Conservation (phyloP, 2,329 filamentous ascomycete species). For the Xylaria sp. region DNA sequence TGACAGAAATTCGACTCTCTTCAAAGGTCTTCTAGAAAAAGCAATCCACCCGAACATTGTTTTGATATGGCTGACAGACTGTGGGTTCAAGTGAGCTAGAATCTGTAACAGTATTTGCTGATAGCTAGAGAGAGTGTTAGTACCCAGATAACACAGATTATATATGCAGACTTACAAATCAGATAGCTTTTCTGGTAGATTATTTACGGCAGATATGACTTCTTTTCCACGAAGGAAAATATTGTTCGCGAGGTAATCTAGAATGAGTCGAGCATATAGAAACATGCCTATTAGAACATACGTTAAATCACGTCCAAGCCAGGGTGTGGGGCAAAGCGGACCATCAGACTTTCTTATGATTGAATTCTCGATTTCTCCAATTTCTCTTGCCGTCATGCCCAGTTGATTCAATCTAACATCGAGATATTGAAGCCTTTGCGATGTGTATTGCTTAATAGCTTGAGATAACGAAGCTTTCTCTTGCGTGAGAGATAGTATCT, state of each 20-base stretch:
- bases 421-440: background rate
- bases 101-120: slow-evolving; percentile 14
- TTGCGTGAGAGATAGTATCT: background rate
- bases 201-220: background rate
- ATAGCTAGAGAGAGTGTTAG: background rate
- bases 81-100: slow-evolving; percentile 3
- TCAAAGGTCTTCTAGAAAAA: slow-evolving; percentile 7
- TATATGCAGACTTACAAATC: slow-evolving; percentile 8
- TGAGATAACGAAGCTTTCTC: slow-evolving; percentile 8
- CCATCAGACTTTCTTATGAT: slow-evolving; percentile 15
- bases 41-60: slow-evolving; percentile 10
- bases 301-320: background rate
- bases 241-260: slow-evolving; percentile 15
- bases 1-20: slow-evolving; percentile 15
- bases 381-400: background rate
- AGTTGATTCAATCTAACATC: background rate
- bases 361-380: slow-evolving; percentile 1
- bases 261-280: slow-evolving; percentile 14
- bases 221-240: slow-evolving; percentile 4
- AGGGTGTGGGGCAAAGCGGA: background rate
- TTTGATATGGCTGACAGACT: background rate
- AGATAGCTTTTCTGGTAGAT: background rate
- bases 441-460: slow-evolving; percentile 14
- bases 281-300: slow-evolving; percentile 12
- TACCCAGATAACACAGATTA: too few relatives aligned